Evolutionary conservation across 139 green algal genomes (phyloP), one percentile per base, ranked within the genome.

Genomic region (Chlorella sp.): DNA sequence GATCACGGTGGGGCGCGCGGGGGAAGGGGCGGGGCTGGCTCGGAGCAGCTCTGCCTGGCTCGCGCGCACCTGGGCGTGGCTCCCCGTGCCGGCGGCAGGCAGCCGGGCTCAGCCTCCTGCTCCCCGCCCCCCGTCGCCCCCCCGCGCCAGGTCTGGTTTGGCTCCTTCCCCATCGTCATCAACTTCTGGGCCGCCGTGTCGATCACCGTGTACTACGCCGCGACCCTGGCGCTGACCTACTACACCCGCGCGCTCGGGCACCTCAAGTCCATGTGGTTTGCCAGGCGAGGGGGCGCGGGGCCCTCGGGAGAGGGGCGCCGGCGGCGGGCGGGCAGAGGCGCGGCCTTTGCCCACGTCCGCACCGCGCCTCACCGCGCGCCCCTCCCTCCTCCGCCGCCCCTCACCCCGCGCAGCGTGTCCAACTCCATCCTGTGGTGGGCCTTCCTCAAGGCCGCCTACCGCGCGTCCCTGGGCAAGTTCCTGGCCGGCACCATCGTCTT

Each of bases 161-260:
- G 86, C 56, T 64, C 83, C n/a, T 91, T 91, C 72, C 86, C 86
- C 56, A 91, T 91, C 71, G 84, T 91, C 31, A 83, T 91, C 43
- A 87, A 85, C 56, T 73, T 56, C 29, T 91, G 86, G 86, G 79
- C 81, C 0, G 86, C 86, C 6, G 43, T 91, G 35, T 81, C 77
- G 58, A 80, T 91, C 45, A 90, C 81, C 29, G 64, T 87, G 15
- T 91, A 88, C 78, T 88, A 86, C 63, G 50, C 77, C 35, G 81
- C 84, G 58, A 87, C 82, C 8, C 69, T 88, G 25, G 19, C 35
- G 31, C 19, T 84, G 4, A 86, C 62, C 33, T 83, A 86, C 71
- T 86, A 86, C 76, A 80, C 71, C 40, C 45, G 56, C 29, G 50
- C 64, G 7, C 9, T 77, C 8, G 50, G 42, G 3, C 75, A 86